Conservation (phyloP, 2,329 filamentous ascomycete species). For the Botrytis squamosa region DNA sequence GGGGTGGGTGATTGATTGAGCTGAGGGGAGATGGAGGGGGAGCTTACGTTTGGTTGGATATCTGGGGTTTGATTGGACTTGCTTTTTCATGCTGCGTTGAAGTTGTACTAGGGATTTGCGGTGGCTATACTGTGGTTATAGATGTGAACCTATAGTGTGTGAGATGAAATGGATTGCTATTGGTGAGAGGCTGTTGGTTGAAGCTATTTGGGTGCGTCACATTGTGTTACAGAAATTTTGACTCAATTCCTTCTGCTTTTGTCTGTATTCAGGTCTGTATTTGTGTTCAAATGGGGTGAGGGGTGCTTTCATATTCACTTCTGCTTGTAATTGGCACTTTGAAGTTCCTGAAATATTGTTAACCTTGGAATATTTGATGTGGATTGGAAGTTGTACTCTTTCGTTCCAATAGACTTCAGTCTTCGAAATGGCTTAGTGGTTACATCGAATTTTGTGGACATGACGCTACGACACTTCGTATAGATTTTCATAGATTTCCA, state of each 20-base stretch:
- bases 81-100: accelerated
- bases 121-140: no score
- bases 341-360: no score
- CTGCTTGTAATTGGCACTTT: not conserved
- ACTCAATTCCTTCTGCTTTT: not conserved
- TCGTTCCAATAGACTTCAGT: no score
- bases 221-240: not conserved
- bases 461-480: not conserved
- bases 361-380: no score
- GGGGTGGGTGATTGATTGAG: not conserved
- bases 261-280: not conserved
- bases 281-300: not conserved
- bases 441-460: no score
- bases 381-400: no score
- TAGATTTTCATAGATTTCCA: not conserved
- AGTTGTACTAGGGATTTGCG: no score
- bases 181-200: not conserved
- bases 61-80: not conserved
- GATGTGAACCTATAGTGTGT: not conserved
- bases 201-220: not conserved
- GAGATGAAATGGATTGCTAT: not conserved
- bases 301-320: not conserved
- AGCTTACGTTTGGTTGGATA: not conserved
- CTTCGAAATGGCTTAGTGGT: no score
- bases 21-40: not conserved